Evolutionary conservation across 23 red algal species (phyloP).

Genomic region (Pyropia haitanensis): DNA sequence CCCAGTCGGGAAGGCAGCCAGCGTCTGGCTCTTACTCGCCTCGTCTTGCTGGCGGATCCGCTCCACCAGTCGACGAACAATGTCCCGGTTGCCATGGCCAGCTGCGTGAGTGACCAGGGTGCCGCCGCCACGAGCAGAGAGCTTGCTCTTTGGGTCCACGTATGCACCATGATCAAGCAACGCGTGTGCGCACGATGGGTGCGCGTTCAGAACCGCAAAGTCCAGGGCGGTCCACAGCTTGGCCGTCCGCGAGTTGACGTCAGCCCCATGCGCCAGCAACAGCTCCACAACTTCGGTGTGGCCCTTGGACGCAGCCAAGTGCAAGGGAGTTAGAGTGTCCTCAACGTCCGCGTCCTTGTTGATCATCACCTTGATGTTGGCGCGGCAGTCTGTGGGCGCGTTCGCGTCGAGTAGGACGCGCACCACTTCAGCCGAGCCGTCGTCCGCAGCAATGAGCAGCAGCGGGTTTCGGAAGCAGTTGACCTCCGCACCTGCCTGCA

Average conservation of each 20-base stretch:
- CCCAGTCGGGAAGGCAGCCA: too few relatives aligned
- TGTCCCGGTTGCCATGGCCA: too few relatives aligned
- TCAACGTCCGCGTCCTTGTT: conserved; percentile 58
- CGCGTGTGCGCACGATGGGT: conserved; percentile 4
- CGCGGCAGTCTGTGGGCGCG: conserved; percentile 39
- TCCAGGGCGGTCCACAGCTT: conserved; percentile 88
- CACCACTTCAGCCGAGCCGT: conserved; percentile 49
- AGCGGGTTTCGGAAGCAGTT: conserved; percentile 53
- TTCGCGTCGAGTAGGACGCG: conserved; percentile 49
- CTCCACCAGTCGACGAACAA: too few relatives aligned
- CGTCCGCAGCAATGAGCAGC: conserved; percentile 72
- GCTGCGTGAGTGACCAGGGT: too few relatives aligned
- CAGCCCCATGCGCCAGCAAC: conserved; percentile 52
- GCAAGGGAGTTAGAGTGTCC: conserved; percentile 75
- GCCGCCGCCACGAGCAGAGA: too few relatives aligned
- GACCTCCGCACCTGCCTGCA: conserved; percentile 44
- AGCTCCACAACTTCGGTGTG: conserved; percentile 61
- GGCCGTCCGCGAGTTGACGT: conserved; percentile 58
- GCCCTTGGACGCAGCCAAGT: conserved; percentile 68
- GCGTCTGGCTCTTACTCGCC: too few relatives aligned
- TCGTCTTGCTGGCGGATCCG: too few relatives aligned
- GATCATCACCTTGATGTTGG: conserved; percentile 50
- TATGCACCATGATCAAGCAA: conserved; percentile 15
- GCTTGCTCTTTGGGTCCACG: conserved; percentile 15
- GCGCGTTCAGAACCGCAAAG: conserved; percentile 76